Base-by-base conservation (phyloP, 495 filamentous ascomycete genomes). In the Cercophora scortea region DNA sequence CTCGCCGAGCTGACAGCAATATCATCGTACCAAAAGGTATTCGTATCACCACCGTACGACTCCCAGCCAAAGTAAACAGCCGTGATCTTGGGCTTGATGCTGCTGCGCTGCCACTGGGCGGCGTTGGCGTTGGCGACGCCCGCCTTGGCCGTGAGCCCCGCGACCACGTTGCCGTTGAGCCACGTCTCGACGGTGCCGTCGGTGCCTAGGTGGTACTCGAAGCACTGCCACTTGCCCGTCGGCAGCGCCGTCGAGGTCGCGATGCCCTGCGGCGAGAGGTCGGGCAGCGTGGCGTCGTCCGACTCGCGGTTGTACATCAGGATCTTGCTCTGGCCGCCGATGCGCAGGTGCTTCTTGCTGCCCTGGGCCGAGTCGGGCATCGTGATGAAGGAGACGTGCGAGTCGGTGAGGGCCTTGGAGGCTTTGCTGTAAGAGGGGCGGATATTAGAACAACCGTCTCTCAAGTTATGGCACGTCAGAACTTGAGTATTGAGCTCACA, bases 11-110 rank as follows among this genome's bases (percentile, higher is more conserved):
- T 63, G 38, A 82, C 52, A 12, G 49, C 55, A 49, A 80, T 69
- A 49, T 82, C 78, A 48, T 82, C 79, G 50, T 78, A 80, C 76
- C 76, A 80, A 62, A 82, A 76, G 25, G 79, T 82, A 59, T 82
- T 80, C 16, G 68, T 62, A 47, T 79, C 78, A 0, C 77, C 76
- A 32, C 78, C 75, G 56, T 82, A 82, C 9, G 71, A 75, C 66
- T 82, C 79, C 78, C 79, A 80, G 8, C 79, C 79, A 54, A 82
- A 82, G 67, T 82, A 78, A 53, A 82, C 62, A 45, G 50, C 78
- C 7, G 74, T 72, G 52, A 77, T 64, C 42, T 75, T 74, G 10
- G 78, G 77, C 58, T 70, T 74, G 58, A 64, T 58, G 45, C 34
- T 54, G 59, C 68, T 73, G 36, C 71, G 61, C 59, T 67, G 60